phyloP scores from a whole-genome alignment of 2,329 filamentous ascomycete genomes.

The Monosporascus sp. region DNA sequence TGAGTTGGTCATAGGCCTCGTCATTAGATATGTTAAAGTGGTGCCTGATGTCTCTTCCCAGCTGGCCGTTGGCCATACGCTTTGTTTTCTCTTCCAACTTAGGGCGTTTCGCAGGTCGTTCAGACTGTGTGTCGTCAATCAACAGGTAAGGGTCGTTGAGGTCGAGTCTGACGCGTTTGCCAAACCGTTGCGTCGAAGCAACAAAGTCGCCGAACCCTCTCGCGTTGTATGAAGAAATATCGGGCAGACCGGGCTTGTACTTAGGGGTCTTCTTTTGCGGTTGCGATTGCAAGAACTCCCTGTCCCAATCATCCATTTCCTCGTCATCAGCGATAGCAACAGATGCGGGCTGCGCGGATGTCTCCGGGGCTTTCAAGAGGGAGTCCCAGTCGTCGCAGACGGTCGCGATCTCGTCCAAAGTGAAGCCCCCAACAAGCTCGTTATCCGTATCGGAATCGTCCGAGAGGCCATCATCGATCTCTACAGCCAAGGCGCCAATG shows the following conservation, averaged over 20 bases:
- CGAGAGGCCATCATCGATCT: slow-evolving; percentile 32
- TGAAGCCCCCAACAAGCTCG: slow-evolving; percentile 68
- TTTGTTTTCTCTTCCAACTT: slow-evolving; percentile 53
- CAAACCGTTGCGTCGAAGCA: slow-evolving; percentile 62
- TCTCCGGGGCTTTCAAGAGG: slow-evolving; percentile 38
- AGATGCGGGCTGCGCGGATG: slow-evolving; percentile 14
- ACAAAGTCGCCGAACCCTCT: slow-evolving; percentile 80
- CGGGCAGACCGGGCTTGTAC: slow-evolving; percentile 53
- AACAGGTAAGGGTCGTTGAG: slow-evolving; percentile 84
- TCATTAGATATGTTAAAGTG: slow-evolving; percentile 97
- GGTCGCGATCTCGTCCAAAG: slow-evolving; percentile 74
- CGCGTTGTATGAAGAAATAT: slow-evolving; percentile 53
- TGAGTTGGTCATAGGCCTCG: slow-evolving; percentile 88
- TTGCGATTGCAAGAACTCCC: slow-evolving; percentile 48
- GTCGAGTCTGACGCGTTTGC: slow-evolving; percentile 77
- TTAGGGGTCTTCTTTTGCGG: slow-evolving; percentile 63
- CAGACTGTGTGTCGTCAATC: slow-evolving; percentile 68
- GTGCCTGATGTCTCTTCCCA: slow-evolving; percentile 67
- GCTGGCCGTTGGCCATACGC: slow-evolving; percentile 61
- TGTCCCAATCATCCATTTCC: slow-evolving; percentile 59
- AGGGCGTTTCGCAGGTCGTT: slow-evolving; percentile 55
- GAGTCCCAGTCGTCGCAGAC: slow-evolving; percentile 83
- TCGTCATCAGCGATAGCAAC: slow-evolving; percentile 35
- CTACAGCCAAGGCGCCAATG: slow-evolving; percentile 34
- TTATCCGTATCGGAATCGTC: slow-evolving; percentile 46